Base-by-base conservation (phyloP, 768 basidiomycete genomes). In the Boletus patriciae region DNA sequence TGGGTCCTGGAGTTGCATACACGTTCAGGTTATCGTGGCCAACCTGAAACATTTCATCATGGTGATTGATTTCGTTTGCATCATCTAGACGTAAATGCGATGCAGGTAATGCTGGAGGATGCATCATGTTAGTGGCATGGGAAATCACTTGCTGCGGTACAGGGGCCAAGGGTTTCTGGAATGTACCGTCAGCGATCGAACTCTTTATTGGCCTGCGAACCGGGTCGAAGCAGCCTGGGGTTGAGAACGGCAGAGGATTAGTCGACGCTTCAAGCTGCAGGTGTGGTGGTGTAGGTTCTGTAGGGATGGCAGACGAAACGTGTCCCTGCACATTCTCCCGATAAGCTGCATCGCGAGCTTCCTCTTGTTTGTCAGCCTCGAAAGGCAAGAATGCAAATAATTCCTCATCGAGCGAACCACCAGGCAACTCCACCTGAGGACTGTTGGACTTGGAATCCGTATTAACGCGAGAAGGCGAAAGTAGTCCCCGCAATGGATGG, bases 1-100 rank as follows among this genome's bases (percentile, higher is more conserved):
- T 73, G 37, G 82, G 81, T 25, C 82, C 81, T 37, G 84, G 83
- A 46, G 79, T 80, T n/a, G 74, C 69, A 61, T 76, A 83, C 48
- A 70, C 49, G 55, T 61, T 62, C 47, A 55, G 18, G 19, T 23
- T 46, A 42, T 55, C 46, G 31, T 55, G n/a, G 23, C 33, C 52
- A 13, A 40, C 47, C 44, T 34, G 45, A 52, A 47, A 54, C 19
- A 36, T 25, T 46, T 42, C 60, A 19, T 48, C 23, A 31, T 54
- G 38, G 21, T 41, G 31, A 46, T 47, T 51, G 23, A 23, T 50
- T 33, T 41, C 41, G 16, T 52, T 57, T 42, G 45, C 52, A 55
- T 61, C 57, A 51, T 34, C 44, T 27, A 36, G 44, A 66, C 62
- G 65, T 70, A 62, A 70, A 46, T 29, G 48, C 10, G 58, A 41